phyloP scores from a whole-genome alignment of 352 stramenopile genomes.

The Chrysophaeum taylorii region DNA sequence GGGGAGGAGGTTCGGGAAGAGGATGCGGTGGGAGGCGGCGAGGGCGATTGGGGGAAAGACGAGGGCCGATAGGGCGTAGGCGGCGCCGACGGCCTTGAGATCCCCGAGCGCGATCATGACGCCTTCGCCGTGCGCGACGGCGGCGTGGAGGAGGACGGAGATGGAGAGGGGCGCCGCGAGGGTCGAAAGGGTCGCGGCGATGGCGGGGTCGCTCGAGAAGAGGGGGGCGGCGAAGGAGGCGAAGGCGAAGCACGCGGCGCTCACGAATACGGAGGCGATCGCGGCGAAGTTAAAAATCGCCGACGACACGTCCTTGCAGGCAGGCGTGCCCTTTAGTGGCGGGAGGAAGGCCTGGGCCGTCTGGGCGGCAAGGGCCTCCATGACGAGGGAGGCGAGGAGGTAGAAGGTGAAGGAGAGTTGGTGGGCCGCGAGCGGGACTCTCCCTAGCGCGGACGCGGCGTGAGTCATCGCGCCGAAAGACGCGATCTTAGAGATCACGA shows the following conservation, averaged over 20 bases:
- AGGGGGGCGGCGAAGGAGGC: not conserved
- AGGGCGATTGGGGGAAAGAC: not conserved
- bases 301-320: not conserved
- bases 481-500: not conserved
- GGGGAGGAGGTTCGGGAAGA: not conserved
- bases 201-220: not conserved
- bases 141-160: not conserved
- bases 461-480: not conserved
- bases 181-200: not conserved
- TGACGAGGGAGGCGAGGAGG: conserved; percentile 1
- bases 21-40: too few relatives aligned
- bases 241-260: not conserved
- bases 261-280: not conserved
- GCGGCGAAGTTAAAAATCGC: not conserved
- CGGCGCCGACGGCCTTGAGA: not conserved
- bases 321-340: not conserved
- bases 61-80: not conserved
- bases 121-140: conserved; percentile 13
- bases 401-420: conserved; percentile 12
- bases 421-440: not conserved
- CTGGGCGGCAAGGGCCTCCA: not conserved
- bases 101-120: not conserved
- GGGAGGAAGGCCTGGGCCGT: conserved; percentile 12
- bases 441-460: not conserved
- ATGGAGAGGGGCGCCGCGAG: not conserved